These are phyloP conservation scores for Rubus idaeus DNA, from an alignment of 306 rosid genomes.

Conservation along the genomic window DNA sequence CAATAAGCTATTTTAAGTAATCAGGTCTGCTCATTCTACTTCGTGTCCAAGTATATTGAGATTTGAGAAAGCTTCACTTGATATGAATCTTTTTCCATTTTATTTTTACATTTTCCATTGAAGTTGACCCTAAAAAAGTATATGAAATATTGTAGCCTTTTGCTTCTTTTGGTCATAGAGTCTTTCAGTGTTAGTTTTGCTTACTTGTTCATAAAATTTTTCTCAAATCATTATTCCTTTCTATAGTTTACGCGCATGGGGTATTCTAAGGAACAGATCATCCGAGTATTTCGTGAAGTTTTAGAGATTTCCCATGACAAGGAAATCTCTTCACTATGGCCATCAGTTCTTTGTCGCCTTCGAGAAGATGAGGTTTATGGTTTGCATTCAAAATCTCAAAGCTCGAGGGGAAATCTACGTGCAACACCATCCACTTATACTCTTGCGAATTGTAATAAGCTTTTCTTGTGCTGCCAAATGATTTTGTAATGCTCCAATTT, in stretches of 20 bases:
- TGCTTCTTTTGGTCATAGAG: background rate
- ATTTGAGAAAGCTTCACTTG: background rate
- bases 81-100: background rate
- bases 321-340: slow-evolving; percentile 73
- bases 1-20: background rate
- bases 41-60: background rate
- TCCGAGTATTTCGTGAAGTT: slow-evolving; percentile 56
- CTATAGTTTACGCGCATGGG: slow-evolving; percentile 74
- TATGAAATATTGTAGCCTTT: background rate
- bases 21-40: background rate
- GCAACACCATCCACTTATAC: slow-evolving; percentile 19
- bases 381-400: slow-evolving; percentile 39
- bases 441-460: slow-evolving; percentile 34
- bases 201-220: background rate
- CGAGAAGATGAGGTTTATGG: slow-evolving; percentile 74
- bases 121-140: background rate
- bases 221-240: slow-evolving; percentile 6
- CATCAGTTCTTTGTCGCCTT: slow-evolving; percentile 74
- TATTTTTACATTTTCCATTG: background rate
- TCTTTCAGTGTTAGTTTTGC: background rate
- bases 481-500: background rate
- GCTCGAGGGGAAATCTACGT: slow-evolving; percentile 22
- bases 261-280: slow-evolving; percentile 70
- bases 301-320: slow-evolving; percentile 49
- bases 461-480: slow-evolving; percentile 7